These are phyloP conservation scores for Syzygium oleosum DNA, from an alignment of 345 rosid genomes.

Conservation along the genomic window DNA sequence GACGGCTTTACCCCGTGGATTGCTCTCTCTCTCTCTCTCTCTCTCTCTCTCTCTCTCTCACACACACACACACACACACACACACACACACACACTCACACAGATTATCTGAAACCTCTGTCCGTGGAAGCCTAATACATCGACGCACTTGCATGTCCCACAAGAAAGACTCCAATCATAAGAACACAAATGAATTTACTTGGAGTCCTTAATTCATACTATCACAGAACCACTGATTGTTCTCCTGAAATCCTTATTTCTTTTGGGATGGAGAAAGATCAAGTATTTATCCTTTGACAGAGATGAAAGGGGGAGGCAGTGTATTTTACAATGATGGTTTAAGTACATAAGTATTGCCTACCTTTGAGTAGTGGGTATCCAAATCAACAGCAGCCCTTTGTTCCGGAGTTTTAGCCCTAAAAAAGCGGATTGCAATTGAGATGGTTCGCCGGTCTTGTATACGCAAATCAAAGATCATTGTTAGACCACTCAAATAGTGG, in stretches of 20 bases:
- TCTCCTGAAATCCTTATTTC: not conserved
- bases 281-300: not conserved
- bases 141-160: not conserved
- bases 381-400: constrained; percentile 94
- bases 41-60: too few relatives aligned
- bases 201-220: not conserved
- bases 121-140: not conserved
- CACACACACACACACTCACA: not conserved
- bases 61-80: too few relatives aligned
- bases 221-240: not conserved
- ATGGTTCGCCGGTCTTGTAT: constrained; percentile 57
- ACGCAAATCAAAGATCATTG: constrained; percentile 1
- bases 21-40: not conserved
- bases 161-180: not conserved
- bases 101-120: not conserved
- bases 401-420: constrained; percentile 81
- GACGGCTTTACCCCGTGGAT: not conserved
- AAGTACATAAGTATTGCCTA: constrained; percentile 1
- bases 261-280: not conserved
- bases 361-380: constrained; percentile 92
- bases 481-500: not conserved
- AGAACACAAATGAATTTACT: not conserved
- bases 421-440: constrained; percentile 70
- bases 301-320: not conserved
- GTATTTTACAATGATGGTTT: not conserved